Conservation (phyloP, 2,329 filamentous ascomycete genomes). For the Fusarium secorum region DNA sequence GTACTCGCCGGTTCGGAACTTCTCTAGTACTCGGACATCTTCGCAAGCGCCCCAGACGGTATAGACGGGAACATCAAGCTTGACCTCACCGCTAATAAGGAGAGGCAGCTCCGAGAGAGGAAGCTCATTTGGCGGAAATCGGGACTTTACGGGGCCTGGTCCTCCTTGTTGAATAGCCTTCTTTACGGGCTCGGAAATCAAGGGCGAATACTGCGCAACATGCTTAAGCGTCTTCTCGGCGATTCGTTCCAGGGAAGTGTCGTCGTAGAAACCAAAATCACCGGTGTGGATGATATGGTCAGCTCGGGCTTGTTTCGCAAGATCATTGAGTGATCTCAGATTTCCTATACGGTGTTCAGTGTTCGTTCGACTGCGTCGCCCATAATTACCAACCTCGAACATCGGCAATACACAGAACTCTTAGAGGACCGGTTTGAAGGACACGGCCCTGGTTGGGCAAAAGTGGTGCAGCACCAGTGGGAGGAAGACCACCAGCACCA, state of each 20-base stretch:
- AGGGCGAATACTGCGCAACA: conserved; percentile 96
- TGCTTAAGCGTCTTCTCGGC: conserved; percentile 99
- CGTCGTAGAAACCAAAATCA: conserved; percentile 99
- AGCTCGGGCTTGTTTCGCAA: conserved; percentile 91
- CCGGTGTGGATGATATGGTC: conserved; percentile 99
- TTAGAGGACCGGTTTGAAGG: conserved; percentile 70
- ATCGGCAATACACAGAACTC: conserved; percentile 75
- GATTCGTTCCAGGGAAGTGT: conserved; percentile 93
- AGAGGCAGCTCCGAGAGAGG: conserved; percentile 91
- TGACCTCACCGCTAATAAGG: conserved; percentile 87
- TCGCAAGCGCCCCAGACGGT: conserved; percentile 99
- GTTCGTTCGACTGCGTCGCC: conserved; percentile 20
- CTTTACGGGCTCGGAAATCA: conserved; percentile 81
- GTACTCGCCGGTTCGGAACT: conserved; percentile 97
- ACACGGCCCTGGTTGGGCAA: conserved; percentile 73
- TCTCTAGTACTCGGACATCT: conserved; percentile 96
- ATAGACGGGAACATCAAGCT: conserved; percentile 95
- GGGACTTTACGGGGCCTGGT: conserved; percentile 82
- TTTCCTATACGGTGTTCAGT: conserved; percentile 71
- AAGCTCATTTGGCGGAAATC: conserved; percentile 81
- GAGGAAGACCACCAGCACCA: conserved; percentile 62
- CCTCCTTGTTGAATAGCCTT: conserved; percentile 72
- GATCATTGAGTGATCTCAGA: conserved; percentile 91
- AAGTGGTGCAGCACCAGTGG: conserved; percentile 68
- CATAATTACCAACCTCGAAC: conserved; percentile 65